Percentiles rank a stretch among this genome's conserved stretches.
phyloP scores from a whole-genome alignment of 495 filamentous ascomycete genomes.

The Pseudotulostoma volvatum region DNA sequence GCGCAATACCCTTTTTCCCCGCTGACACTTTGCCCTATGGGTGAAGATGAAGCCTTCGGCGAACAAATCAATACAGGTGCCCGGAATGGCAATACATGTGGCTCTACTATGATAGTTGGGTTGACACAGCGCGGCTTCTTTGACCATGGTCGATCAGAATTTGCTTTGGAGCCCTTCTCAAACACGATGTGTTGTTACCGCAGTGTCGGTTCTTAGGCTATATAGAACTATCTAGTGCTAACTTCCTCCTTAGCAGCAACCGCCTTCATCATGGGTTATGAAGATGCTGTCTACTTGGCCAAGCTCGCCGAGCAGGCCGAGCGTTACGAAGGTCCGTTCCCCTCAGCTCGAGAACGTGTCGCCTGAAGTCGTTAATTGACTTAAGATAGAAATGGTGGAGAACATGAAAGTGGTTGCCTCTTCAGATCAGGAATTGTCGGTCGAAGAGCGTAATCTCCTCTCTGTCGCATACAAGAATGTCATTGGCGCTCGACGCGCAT shows the following conservation, averaged over 20 bases:
- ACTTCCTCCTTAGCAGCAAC: constrained; percentile 9
- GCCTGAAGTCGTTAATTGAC: constrained; percentile 10
- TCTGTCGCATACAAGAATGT: constrained; percentile 99
- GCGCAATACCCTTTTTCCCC: not conserved
- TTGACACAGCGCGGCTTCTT: too few relatives aligned
- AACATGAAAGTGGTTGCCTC: constrained; percentile 99
- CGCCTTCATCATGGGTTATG: constrained; percentile 79
- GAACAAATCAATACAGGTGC: too few relatives aligned
- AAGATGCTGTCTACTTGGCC: constrained; percentile 98
- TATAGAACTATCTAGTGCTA: too few relatives aligned
- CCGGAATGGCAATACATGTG: too few relatives aligned
- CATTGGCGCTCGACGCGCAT: constrained; percentile 94
- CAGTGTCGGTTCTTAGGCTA: too few relatives aligned
- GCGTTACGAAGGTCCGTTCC: constrained; percentile 88
- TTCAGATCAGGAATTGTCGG: constrained; percentile 87
- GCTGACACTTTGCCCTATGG: not conserved
- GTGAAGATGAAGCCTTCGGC: too few relatives aligned
- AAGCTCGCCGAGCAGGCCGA: constrained; percentile 99
- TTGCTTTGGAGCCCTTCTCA: too few relatives aligned
- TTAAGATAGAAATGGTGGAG: constrained; percentile 83
- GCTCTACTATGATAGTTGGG: too few relatives aligned
- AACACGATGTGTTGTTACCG: too few relatives aligned
- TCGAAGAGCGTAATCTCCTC: constrained; percentile 97
- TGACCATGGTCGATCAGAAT: too few relatives aligned
- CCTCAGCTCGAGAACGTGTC: not conserved